Evolutionary conservation across 2,329 filamentous ascomycete species (phyloP).

Genomic region (Cercospora sp.): DNA sequence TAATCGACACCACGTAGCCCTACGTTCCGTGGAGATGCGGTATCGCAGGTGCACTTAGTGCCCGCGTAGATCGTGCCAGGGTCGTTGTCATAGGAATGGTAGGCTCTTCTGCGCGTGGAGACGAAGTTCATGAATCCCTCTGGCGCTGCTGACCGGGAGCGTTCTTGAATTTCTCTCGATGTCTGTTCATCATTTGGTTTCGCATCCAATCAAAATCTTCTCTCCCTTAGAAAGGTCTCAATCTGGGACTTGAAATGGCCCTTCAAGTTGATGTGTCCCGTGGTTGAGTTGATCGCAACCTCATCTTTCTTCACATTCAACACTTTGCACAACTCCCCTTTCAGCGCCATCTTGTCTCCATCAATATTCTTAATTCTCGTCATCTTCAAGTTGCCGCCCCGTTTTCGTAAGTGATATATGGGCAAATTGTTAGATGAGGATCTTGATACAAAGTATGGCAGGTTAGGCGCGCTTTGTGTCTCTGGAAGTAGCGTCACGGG

Average conservation of each 20-base stretch:
- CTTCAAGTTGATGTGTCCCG: conserved; percentile 72
- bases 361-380: conserved; percentile 78
- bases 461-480: conserved; percentile 45
- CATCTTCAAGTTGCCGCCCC: conserved; percentile 72
- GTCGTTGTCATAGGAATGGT: neutral
- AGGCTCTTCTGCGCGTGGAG: neutral
- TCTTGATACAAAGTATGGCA: conserved; percentile 70
- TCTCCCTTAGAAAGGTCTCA: conserved; percentile 40
- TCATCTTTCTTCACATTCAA: conserved; percentile 52
- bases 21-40: neutral
- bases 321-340: conserved; percentile 61
- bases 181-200: neutral
- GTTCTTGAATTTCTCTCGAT: neutral
- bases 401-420: conserved; percentile 72
- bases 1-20: neutral
- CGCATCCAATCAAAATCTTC: conserved; percentile 35
- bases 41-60: neutral
- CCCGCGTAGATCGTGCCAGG: neutral
- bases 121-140: neutral
- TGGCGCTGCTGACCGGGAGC: neutral
- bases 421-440: conserved; percentile 70
- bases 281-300: conserved; percentile 61
- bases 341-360: conserved; percentile 66
- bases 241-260: conserved; percentile 39
- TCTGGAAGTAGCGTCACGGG: conserved; percentile 31